These are phyloP conservation scores for Acacia concinna DNA, from an alignment of 331 rosid species.

Conservation along the genomic window DNA sequence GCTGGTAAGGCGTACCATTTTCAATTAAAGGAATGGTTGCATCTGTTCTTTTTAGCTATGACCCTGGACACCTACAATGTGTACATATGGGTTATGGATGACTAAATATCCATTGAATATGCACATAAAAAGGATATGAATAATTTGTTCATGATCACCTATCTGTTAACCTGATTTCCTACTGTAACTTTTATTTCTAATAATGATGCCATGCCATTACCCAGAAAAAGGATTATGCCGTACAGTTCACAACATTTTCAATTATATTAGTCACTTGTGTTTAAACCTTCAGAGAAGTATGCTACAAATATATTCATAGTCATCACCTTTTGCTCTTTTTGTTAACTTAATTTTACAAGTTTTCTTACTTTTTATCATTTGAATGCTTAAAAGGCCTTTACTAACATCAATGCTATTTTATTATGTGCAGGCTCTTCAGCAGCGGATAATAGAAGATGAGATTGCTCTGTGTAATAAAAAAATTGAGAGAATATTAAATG, in stretches of 20 bases:
- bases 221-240: not conserved
- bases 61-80: conserved; percentile 1
- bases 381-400: conserved; percentile 24
- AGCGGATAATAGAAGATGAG: conserved; percentile 62
- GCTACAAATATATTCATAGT: conserved; percentile 5
- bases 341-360: not conserved
- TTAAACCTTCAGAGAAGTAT: conserved; percentile 6
- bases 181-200: not conserved
- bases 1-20: conserved; percentile 52
- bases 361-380: conserved; percentile 24
- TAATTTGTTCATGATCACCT: not conserved
- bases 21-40: conserved; percentile 13
- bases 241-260: not conserved
- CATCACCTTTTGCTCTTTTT: not conserved
- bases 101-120: conserved; percentile 4
- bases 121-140: not conserved
- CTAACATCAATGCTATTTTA: conserved; percentile 33
- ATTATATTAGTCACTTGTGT: not conserved
- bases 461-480: conserved; percentile 62
- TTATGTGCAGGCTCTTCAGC: conserved; percentile 63
- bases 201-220: not conserved
- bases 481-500: conserved; percentile 56
- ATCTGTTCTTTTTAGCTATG: conserved; percentile 10
- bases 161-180: conserved; percentile 11
- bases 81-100: not conserved